Conservation (phyloP, 371 early-diverging fungal genomes). For the Rhizopus delemar region DNA sequence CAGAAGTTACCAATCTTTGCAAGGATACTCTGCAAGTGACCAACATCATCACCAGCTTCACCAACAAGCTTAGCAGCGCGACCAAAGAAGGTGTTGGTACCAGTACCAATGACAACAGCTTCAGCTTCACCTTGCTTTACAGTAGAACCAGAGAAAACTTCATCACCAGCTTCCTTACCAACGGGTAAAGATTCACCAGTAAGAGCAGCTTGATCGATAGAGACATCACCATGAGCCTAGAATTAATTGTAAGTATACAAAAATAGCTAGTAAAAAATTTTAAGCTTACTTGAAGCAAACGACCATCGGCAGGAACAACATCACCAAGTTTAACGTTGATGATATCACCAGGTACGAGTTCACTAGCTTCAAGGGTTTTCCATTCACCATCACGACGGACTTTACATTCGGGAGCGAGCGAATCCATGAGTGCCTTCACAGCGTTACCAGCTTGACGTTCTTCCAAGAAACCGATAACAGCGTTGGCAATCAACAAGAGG, state of each 20-base stretch:
- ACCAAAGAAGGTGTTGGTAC: slow-evolving; percentile 86
- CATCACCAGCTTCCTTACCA: slow-evolving; percentile 68
- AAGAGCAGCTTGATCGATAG: slow-evolving; percentile 79
- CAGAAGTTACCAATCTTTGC: slow-evolving; percentile 91
- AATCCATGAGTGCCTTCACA: slow-evolving; percentile 74
- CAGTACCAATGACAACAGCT: slow-evolving; percentile 86
- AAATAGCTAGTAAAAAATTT: slow-evolving; percentile 12
- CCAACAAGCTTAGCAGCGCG: slow-evolving; percentile 83
- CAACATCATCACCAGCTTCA: slow-evolving; percentile 77
- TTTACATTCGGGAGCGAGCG: slow-evolving; percentile 73
- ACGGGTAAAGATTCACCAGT: slow-evolving; percentile 84
- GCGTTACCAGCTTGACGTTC: slow-evolving; percentile 80
- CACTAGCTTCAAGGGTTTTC: slow-evolving; percentile 53
- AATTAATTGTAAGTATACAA: slow-evolving; percentile 58
- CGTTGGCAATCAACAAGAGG: slow-evolving; percentile 77
- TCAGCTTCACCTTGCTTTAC: slow-evolving; percentile 92
- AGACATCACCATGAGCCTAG: slow-evolving; percentile 51
- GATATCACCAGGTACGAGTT: slow-evolving; percentile 76
- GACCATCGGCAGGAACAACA: slow-evolving; percentile 77
- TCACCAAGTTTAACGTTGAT: slow-evolving; percentile 75
- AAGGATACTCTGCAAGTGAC: slow-evolving; percentile 86
- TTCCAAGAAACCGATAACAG: slow-evolving; percentile 83
- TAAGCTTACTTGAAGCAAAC: slow-evolving; percentile 53
- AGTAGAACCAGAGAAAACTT: slow-evolving; percentile 77
- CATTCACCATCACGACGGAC: slow-evolving; percentile 63